Percentiles rank a stretch among this genome's conserved stretches.
Evolutionary conservation across 805 yeast species (phyloP).

Genomic region (Jamesozyma spencerorum): DNA sequence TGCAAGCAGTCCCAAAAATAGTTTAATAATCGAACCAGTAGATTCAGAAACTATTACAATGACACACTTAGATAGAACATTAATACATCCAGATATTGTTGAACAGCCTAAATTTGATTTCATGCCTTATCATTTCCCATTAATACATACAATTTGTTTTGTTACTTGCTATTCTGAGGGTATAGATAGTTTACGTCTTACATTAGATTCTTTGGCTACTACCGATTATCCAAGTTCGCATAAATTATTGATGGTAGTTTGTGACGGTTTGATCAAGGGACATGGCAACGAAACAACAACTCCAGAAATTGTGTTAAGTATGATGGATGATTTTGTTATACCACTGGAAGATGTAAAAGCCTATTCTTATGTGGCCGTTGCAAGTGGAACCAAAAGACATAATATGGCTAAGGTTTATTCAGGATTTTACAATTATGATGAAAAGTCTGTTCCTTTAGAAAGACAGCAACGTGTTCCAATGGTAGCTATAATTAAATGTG

Average conservation of each 20-base stretch:
- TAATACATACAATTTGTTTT: slow-evolving; percentile 61
- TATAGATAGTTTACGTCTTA: slow-evolving; percentile 72
- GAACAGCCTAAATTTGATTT: slow-evolving; percentile 86
- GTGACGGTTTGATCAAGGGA: slow-evolving; percentile 94
- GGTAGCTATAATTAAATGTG: slow-evolving; percentile 73
- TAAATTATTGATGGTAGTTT: slow-evolving; percentile 74
- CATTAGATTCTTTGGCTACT: slow-evolving; percentile 84
- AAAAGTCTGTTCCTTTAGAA: slow-evolving; percentile 61
- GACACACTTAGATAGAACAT: slow-evolving; percentile 45
- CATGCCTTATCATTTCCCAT: slow-evolving; percentile 78
- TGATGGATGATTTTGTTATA: slow-evolving; percentile 73
- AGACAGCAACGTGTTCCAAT: slow-evolving; percentile 83
- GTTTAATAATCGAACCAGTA: not conserved
- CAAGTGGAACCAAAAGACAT: slow-evolving; percentile 88
- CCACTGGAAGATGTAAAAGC: slow-evolving; percentile 71
- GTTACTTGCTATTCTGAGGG: slow-evolving; percentile 96
- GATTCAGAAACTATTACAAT: slow-evolving; percentile 3
- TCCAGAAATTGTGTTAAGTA: slow-evolving; percentile 77
- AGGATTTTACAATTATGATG: slow-evolving; percentile 85
- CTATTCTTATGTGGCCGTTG: slow-evolving; percentile 89
- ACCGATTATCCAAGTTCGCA: slow-evolving; percentile 95
- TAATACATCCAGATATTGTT: slow-evolving; percentile 69
- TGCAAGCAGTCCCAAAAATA: not conserved
- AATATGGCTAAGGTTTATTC: slow-evolving; percentile 96
- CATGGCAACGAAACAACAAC: slow-evolving; percentile 82